Conservation (phyloP, 331 rosid genomes). For the Malus hybrid region DNA sequence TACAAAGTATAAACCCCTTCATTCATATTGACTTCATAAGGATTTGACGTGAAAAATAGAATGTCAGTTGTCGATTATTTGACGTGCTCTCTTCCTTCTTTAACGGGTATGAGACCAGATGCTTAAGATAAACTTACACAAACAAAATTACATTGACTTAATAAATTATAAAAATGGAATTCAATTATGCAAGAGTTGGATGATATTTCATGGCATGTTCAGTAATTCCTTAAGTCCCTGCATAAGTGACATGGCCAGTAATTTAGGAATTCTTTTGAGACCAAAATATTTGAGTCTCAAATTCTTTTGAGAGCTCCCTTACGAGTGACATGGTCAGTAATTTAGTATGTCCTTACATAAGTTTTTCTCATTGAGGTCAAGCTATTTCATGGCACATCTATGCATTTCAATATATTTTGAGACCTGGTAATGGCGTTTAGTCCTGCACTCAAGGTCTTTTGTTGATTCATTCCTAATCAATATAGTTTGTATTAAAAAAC, state of each 20-base stretch:
- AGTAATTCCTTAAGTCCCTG: too few relatives aligned
- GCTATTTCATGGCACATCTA: not conserved
- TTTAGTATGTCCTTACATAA: too few relatives aligned
- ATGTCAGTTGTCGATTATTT: too few relatives aligned
- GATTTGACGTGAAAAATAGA: too few relatives aligned
- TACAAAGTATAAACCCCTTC: not conserved
- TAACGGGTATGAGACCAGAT: too few relatives aligned
- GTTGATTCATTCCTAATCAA: not conserved
- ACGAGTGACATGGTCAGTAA: not conserved
- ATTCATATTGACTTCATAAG: too few relatives aligned
- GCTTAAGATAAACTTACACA: too few relatives aligned
- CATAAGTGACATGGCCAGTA: too few relatives aligned
- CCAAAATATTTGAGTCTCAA: too few relatives aligned
- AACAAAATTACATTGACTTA: not conserved
- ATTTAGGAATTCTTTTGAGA: too few relatives aligned
- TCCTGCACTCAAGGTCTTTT: not conserved
- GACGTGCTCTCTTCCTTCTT: too few relatives aligned
- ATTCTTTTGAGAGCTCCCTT: not conserved
- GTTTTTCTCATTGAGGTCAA: not conserved
- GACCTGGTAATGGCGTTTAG: not conserved
- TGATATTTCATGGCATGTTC: not conserved
- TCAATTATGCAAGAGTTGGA: not conserved
- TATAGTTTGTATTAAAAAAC: too few relatives aligned
- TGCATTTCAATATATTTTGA: not conserved
- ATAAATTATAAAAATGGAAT: not conserved